A percentile compares a stretch with the other conserved stretches of the same genome.
Conservation (phyloP, 2,329 filamentous ascomycete genomes). For the Sarocladium strictum region DNA sequence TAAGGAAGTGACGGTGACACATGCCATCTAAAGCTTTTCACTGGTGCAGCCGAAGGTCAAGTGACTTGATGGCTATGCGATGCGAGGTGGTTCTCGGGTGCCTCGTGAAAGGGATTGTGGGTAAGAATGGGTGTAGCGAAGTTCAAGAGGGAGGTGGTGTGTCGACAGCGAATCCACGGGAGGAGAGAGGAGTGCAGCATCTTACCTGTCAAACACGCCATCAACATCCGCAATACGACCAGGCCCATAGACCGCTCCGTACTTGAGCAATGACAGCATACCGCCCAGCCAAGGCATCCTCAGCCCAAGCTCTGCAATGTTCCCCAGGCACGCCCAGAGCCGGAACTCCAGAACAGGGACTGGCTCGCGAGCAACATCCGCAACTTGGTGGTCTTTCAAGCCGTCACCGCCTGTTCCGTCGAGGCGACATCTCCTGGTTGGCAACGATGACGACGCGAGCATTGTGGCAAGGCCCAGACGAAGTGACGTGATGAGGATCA, state of each 20-base stretch:
- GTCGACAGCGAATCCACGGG: constrained; percentile 10
- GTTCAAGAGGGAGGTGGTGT: constrained; percentile 1
- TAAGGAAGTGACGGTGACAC: neutral
- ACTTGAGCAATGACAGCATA: constrained; percentile 68
- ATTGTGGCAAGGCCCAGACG: constrained; percentile 62
- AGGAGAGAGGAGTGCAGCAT: constrained; percentile 26
- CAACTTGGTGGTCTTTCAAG: constrained; percentile 1
- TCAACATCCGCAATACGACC: constrained; percentile 69
- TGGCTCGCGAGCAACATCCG: neutral
- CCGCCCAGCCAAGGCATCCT: constrained; percentile 92
- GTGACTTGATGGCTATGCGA: constrained; percentile 42
- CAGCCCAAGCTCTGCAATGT: constrained; percentile 64
- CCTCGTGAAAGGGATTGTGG: neutral
- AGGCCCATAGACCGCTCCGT: constrained; percentile 66
- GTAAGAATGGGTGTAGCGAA: neutral
- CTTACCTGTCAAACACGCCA: constrained; percentile 87
- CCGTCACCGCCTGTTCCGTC: constrained; percentile 9
- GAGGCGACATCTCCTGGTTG: constrained; percentile 30
- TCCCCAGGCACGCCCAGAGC: constrained; percentile 67
- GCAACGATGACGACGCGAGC: constrained; percentile 61
- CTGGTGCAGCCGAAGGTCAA: constrained; percentile 33
- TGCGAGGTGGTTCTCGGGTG: neutral
- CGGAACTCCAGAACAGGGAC: constrained; percentile 70
- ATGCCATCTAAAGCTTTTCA: constrained; percentile 20
- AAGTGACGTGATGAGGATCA: constrained; percentile 53